A percentile compares a stretch with the other conserved stretches of the same genome.
These are phyloP conservation scores for Quercus berberidifolia DNA, from an alignment of 306 rosid species.

Conservation along the genomic window DNA sequence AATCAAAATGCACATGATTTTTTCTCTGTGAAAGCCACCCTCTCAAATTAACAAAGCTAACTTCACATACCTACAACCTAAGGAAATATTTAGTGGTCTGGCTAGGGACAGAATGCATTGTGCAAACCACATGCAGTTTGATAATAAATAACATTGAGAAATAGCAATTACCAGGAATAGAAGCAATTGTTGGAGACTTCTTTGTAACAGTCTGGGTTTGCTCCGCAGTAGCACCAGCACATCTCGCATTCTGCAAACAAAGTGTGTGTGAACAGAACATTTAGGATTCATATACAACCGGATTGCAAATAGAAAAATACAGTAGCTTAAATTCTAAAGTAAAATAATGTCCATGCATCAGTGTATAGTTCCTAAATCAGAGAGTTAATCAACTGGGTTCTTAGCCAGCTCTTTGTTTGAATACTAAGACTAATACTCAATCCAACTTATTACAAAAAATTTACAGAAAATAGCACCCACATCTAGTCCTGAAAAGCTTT, in stretches of 20 bases:
- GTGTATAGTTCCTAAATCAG: neutral
- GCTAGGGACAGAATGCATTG: neutral
- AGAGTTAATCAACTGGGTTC: neutral
- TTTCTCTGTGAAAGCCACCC: neutral
- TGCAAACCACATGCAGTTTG: neutral
- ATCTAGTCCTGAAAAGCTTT: neutral
- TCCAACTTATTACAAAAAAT: neutral
- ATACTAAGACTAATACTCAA: neutral
- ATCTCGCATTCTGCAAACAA: constrained; percentile 55
- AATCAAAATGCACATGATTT: neutral
- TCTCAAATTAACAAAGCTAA: neutral
- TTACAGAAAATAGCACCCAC: neutral
- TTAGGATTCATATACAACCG: constrained; percentile 2
- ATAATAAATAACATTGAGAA: neutral
- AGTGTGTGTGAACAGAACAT: constrained; percentile 13
- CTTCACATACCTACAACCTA: neutral
- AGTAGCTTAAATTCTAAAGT: neutral
- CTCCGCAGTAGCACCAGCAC: constrained; percentile 35
- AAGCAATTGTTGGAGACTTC: constrained; percentile 47
- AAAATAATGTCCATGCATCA: neutral
- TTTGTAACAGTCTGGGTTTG: constrained; percentile 61
- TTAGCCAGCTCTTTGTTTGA: neutral
- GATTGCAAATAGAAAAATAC: neutral
- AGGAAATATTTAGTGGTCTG: neutral
- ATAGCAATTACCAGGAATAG: constrained; percentile 59